Evolutionary conservation across 768 basidiomycete species (phyloP).

Genomic region (Rhizopogon vesiculosus): DNA sequence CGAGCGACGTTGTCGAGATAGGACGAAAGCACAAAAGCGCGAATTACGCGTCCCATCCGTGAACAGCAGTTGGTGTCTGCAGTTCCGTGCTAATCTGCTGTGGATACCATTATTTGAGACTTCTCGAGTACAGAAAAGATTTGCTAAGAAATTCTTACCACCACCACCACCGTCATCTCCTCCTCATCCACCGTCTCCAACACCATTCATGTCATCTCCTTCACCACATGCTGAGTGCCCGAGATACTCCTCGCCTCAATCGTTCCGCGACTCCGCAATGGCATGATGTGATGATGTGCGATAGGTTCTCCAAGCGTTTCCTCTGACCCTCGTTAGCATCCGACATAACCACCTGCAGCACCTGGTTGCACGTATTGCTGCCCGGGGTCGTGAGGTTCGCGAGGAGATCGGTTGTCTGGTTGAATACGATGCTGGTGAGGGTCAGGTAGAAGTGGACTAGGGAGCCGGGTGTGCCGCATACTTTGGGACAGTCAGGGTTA

Average conservation of each 20-base stretch:
- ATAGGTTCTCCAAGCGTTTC: slow-evolving; percentile 6
- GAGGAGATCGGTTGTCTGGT: slow-evolving; percentile 34
- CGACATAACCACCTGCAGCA: slow-evolving; percentile 37
- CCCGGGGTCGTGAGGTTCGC: slow-evolving; percentile 30
- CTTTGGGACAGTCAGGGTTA: slow-evolving; percentile 72
- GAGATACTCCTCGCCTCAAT: slow-evolving; percentile 11
- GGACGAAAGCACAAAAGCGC: not conserved
- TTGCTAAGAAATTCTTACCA: slow-evolving; percentile 10
- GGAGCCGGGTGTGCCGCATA: slow-evolving; percentile 82
- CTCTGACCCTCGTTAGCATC: slow-evolving; percentile 21
- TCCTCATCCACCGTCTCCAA: slow-evolving; percentile 68
- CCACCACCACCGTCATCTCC: slow-evolving; percentile 64
- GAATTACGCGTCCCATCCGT: not conserved
- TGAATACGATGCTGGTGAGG: slow-evolving; percentile 46
- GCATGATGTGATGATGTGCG: slow-evolving; percentile 6
- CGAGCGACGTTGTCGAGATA: too few relatives aligned
- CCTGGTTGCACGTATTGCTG: slow-evolving; percentile 37
- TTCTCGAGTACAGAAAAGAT: not conserved
- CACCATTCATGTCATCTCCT: slow-evolving; percentile 72
- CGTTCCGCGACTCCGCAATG: not conserved
- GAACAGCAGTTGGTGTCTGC: not conserved
- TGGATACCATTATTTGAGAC: not conserved
- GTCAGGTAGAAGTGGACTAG: slow-evolving; percentile 60
- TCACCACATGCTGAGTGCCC: slow-evolving; percentile 45
- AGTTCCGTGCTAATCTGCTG: slow-evolving; percentile 13